These are phyloP conservation scores for Fusarium buxicola DNA, from an alignment of 2,329 filamentous ascomycete species.

Conservation along the genomic window DNA sequence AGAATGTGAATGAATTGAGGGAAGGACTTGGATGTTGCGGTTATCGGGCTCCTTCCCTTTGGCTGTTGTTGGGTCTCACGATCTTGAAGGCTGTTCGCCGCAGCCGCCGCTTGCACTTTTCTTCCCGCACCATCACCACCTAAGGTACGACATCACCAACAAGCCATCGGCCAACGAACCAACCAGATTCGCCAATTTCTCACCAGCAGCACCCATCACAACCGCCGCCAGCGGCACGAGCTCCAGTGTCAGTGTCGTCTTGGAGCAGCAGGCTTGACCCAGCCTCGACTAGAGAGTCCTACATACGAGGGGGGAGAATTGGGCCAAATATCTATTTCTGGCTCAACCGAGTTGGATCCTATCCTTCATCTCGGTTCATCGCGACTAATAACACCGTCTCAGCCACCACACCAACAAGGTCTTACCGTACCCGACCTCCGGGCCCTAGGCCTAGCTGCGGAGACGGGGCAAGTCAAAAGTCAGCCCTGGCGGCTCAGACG, in stretches of 20 bases:
- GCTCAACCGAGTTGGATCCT: conserved; percentile 15
- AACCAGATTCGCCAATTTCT: conserved; percentile 16
- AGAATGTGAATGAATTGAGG: neutral
- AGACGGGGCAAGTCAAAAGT: conserved; percentile 14
- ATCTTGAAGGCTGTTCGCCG: conserved; percentile 18
- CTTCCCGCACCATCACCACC: conserved; percentile 19
- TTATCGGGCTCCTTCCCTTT: neutral
- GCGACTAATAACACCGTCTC: conserved; percentile 7
- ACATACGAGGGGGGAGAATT: conserved; percentile 9
- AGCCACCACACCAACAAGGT: conserved; percentile 25
- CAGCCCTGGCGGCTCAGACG: conserved; percentile 30
- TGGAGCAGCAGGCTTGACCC: neutral
- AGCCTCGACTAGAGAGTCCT: conserved; percentile 1
- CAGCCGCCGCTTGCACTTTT: conserved; percentile 13
- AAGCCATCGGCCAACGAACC: conserved; percentile 15
- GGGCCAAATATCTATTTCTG: conserved; percentile 32
- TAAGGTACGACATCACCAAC: conserved; percentile 26
- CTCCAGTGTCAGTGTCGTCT: too few species aligned
- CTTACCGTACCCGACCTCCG: conserved; percentile 12
- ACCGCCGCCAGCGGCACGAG: conserved; percentile 5
- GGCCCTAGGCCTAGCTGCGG: conserved; percentile 25
- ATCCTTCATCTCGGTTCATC: conserved; percentile 38
- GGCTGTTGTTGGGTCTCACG: neutral
- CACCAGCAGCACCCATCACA: conserved; percentile 1
- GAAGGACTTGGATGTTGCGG: neutral